Percentiles rank a stretch among this genome's conserved stretches.
Evolutionary conservation across 73 alveolate species (phyloP).

Genomic region (Paramecium biaurelia): DNA sequence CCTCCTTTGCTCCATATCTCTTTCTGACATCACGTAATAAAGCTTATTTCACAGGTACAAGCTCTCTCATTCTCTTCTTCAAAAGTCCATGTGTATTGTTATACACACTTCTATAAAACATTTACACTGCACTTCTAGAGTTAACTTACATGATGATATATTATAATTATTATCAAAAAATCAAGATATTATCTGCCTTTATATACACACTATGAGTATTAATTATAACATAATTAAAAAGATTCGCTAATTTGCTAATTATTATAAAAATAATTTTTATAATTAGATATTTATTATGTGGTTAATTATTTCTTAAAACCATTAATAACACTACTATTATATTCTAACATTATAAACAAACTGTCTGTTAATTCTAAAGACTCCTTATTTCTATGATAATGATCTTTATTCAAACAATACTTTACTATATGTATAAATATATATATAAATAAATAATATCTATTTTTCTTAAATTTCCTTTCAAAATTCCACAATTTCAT

Average conservation of each 20-base stretch:
- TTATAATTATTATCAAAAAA: background rate
- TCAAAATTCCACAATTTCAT: too few relatives aligned
- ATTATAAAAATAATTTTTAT: background rate
- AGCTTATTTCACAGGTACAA: slow-evolving; percentile 66
- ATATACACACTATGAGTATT: background rate
- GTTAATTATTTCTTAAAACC: background rate
- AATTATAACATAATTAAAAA: background rate
- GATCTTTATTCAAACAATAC: background rate
- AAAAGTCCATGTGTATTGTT: slow-evolving; percentile 36
- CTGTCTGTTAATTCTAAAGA: background rate
- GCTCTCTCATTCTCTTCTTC: slow-evolving; percentile 68
- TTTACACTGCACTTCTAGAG: background rate
- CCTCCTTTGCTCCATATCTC: slow-evolving; percentile 68
- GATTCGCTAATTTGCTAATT: background rate
- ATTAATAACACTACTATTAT: background rate
- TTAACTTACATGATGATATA: slow-evolving; percentile 8
- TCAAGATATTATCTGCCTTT: background rate
- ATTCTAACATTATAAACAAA: background rate
- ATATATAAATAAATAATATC: too few relatives aligned
- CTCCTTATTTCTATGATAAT: background rate
- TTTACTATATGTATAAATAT: too few relatives aligned
- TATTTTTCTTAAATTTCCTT: too few relatives aligned
- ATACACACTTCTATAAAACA: slow-evolving; percentile 13
- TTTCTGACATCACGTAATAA: slow-evolving; percentile 66
- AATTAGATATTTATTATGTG: background rate